phyloP scores from a whole-genome alignment of 345 rosid species.

The Eucalyptus cloeziana region DNA sequence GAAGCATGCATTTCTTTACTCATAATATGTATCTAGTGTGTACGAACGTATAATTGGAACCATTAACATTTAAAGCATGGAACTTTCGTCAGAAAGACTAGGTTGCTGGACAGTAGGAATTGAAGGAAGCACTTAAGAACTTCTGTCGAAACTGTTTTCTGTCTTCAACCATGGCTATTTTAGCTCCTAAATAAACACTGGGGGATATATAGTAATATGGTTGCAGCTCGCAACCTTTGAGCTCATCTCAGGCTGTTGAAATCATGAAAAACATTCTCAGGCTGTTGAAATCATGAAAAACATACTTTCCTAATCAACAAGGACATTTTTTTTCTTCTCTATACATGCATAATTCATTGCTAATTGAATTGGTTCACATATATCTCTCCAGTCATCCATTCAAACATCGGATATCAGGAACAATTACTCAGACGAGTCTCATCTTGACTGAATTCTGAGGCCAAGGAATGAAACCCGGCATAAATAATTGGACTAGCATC shows the following conservation, averaged over 20 bases:
- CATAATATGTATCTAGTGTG: not conserved
- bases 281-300: not conserved
- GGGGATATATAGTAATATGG: not conserved
- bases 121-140: not conserved
- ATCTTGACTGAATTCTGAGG: not conserved
- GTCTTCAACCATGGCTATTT: not conserved
- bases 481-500: not conserved
- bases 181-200: not conserved
- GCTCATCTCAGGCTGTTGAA: not conserved
- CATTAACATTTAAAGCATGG: not conserved
- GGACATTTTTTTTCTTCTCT: not conserved
- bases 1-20: not conserved
- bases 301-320: not conserved
- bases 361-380: not conserved
- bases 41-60: not conserved
- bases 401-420: not conserved
- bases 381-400: not conserved
- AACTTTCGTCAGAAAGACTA: not conserved
- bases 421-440: not conserved
- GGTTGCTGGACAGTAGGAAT: not conserved
- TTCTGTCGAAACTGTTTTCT: not conserved
- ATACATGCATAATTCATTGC: not conserved
- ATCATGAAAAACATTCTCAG: not conserved
- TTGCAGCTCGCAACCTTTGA: not conserved
- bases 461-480: not conserved